phyloP scores from a whole-genome alignment of 345 rosid species.

The Salix exigua region DNA sequence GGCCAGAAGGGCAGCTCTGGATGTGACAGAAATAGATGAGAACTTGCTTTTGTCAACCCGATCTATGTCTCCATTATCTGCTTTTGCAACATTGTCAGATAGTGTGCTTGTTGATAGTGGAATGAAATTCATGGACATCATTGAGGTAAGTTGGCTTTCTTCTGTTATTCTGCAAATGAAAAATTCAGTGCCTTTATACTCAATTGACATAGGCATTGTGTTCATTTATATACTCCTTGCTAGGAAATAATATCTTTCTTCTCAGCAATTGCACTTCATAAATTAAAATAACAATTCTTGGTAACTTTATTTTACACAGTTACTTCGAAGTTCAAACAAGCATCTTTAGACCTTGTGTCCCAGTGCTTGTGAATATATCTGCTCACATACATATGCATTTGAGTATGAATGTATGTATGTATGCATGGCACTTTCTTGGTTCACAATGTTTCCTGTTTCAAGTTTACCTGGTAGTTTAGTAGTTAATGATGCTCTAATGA shows the following conservation, averaged over 20 bases:
- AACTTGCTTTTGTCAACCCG: constrained; percentile 52
- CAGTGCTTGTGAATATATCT: neutral
- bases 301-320: neutral
- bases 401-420: neutral
- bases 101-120: constrained; percentile 65
- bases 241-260: neutral
- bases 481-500: neutral
- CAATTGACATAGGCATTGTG: neutral
- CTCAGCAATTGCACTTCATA: neutral
- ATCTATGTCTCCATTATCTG: constrained; percentile 50
- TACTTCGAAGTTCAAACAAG: neutral
- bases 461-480: neutral
- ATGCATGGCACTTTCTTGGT: neutral
- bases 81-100: constrained; percentile 57
- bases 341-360: neutral
- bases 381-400: neutral
- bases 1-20: constrained; percentile 65
- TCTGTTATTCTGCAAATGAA: constrained; percentile 1
- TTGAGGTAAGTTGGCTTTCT: constrained; percentile 53
- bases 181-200: neutral
- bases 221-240: neutral
- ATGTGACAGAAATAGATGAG: constrained; percentile 52
- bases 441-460: neutral
- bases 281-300: neutral
- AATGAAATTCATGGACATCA: constrained; percentile 68